Conservation (phyloP, 1,139 yeast species). For the Tardiomyces blankii region DNA sequence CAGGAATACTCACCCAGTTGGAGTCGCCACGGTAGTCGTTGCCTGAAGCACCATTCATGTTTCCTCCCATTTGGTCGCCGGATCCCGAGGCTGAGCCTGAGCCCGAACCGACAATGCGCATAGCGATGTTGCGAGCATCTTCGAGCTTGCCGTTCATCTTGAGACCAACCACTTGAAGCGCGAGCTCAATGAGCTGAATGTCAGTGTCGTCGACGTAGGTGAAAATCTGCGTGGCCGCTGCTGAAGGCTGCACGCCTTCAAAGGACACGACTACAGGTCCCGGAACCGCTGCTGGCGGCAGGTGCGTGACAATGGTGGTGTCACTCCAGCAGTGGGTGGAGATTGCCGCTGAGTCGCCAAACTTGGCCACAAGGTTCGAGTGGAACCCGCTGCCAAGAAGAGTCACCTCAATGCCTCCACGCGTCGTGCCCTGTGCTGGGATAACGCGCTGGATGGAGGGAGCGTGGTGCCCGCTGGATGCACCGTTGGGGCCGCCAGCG, state of each 20-base stretch:
- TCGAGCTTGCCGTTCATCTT: constrained; percentile 92
- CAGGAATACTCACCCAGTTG: neutral
- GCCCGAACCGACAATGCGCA: constrained; percentile 47
- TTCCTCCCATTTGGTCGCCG: constrained; percentile 6
- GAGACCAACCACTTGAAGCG: constrained; percentile 86
- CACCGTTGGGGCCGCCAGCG: neutral
- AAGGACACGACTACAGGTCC: constrained; percentile 90
- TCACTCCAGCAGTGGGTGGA: constrained; percentile 97
- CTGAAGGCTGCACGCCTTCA: constrained; percentile 25
- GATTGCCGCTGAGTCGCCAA: constrained; percentile 49
- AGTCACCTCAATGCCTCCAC: constrained; percentile 95
- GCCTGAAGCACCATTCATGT: constrained; percentile 3
- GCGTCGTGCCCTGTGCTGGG: constrained; percentile 88
- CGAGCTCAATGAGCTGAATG: constrained; percentile 81
- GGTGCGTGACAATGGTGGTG: constrained; percentile 80
- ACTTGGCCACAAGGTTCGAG: constrained; percentile 71
- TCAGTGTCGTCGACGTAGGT: constrained; percentile 91
- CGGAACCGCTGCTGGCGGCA: constrained; percentile 81
- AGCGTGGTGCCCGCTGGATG: neutral
- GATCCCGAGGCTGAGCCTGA: too few relatives aligned
- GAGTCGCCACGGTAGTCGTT: neutral
- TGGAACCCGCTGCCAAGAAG: constrained; percentile 77
- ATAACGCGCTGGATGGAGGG: constrained; percentile 57
- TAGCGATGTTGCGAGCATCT: constrained; percentile 85
- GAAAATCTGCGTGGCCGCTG: constrained; percentile 44